These are phyloP conservation scores for Geosmithia flava DNA, from an alignment of 2,329 filamentous ascomycete species.

Conservation along the genomic window DNA sequence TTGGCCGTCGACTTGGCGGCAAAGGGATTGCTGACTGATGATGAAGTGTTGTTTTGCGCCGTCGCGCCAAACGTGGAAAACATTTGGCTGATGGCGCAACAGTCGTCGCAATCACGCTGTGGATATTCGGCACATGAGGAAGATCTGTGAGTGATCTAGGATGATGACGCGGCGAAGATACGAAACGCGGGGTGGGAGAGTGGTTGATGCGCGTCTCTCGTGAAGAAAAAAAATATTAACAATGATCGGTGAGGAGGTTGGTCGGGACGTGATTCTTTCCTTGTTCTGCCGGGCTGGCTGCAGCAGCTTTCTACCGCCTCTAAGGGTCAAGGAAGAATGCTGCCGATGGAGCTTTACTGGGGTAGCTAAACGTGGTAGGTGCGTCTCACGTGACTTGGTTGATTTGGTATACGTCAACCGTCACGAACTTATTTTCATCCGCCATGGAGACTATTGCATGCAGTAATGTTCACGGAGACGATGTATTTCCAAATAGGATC, in stretches of 20 bases:
- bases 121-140: slow-evolving; percentile 19
- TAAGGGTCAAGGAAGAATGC: not conserved
- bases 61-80: slow-evolving; percentile 22
- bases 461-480: too few species aligned
- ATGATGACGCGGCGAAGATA: not conserved
- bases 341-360: not conserved
- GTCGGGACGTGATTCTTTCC: not conserved
- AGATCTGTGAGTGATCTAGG: not conserved
- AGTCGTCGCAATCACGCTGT: slow-evolving; percentile 23
- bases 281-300: not conserved
- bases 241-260: not conserved
- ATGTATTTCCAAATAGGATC: not conserved
- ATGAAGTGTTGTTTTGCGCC: slow-evolving; percentile 15
- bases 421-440: too few species aligned
- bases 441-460: too few species aligned
- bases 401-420: not conserved
- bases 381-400: not conserved
- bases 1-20: slow-evolving; percentile 3
- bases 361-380: not conserved
- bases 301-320: not conserved
- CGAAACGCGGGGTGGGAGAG: not conserved
- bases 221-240: not conserved
- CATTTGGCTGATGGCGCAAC: slow-evolving; percentile 28
- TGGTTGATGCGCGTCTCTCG: not conserved
- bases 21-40: slow-evolving; percentile 20